phyloP scores from a whole-genome alignment of 2,329 filamentous ascomycete genomes.

The Karstenula rhodostoma region DNA sequence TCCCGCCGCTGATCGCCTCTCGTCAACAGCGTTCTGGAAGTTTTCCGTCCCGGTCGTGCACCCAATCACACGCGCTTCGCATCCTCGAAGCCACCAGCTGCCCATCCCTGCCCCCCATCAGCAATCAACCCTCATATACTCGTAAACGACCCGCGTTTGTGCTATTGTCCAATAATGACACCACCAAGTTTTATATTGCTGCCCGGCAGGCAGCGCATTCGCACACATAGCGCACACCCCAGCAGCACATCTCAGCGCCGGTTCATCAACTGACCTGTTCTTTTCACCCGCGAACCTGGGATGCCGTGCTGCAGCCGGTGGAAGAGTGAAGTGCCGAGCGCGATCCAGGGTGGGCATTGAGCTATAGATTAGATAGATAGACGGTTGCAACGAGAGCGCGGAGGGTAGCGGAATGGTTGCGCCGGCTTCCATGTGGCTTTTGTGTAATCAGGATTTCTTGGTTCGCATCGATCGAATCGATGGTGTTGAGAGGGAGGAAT shows the following conservation, averaged over 20 bases:
- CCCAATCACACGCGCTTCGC: background rate
- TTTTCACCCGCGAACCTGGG: constrained; percentile 11
- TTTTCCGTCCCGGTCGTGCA: background rate
- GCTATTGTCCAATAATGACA: background rate
- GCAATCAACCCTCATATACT: background rate
- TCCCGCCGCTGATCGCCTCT: background rate
- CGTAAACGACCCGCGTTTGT: constrained; percentile 3
- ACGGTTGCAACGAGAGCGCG: constrained; percentile 9
- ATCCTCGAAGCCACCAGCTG: background rate
- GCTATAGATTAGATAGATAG: background rate
- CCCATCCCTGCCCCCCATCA: constrained; percentile 9
- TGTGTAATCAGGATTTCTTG: background rate
- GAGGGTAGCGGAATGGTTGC: constrained; percentile 9
- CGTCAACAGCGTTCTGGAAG: constrained; percentile 8
- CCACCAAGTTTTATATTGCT: background rate
- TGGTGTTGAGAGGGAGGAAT: background rate
- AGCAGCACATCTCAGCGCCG: background rate
- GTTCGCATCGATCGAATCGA: background rate
- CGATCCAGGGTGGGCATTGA: constrained; percentile 13
- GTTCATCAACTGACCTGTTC: constrained; percentile 2
- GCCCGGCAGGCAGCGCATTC: background rate
- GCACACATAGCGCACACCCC: background rate
- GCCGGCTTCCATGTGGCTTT: background rate
- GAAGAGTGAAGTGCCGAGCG: constrained; percentile 21
- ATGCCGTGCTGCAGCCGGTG: constrained; percentile 5